Percentiles rank a stretch among this genome's conserved stretches.
Conservation (phyloP, 177 flowering plant genomes). For the Vitis hybrid region DNA sequence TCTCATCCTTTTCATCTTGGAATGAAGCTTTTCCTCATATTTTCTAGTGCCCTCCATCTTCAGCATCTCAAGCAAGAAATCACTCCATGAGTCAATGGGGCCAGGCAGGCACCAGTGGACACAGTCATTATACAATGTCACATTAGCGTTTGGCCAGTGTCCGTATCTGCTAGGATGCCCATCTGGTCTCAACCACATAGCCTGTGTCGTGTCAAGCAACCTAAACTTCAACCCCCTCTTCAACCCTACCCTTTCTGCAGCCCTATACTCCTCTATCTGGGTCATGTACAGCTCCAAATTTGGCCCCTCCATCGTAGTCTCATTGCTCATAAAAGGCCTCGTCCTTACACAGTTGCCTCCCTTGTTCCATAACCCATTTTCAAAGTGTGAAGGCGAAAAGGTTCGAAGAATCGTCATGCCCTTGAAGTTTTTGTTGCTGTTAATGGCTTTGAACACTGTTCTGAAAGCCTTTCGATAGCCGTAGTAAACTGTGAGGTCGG, state of each 20-base stretch:
- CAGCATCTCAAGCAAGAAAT: conserved; percentile 39
- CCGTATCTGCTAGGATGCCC: conserved; percentile 42
- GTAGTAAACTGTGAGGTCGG: conserved; percentile 26
- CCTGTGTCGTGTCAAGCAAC: conserved; percentile 35
- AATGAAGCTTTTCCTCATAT: not conserved
- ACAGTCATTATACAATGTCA: conserved; percentile 39
- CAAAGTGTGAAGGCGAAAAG: conserved; percentile 52
- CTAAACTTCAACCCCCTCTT: conserved; percentile 29
- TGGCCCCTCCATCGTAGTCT: conserved; percentile 31
- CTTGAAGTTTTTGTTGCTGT: conserved; percentile 29
- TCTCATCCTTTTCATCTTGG: no score
- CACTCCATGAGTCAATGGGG: conserved; percentile 39
- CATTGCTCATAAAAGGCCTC: conserved; percentile 43
- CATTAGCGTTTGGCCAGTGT: conserved; percentile 32
- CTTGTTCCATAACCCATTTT: conserved; percentile 47
- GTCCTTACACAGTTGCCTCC: conserved; percentile 57
- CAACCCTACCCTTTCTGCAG: conserved; percentile 25
- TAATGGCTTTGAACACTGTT: conserved; percentile 47
- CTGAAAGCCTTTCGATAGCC: conserved; percentile 45
- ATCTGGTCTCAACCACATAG: conserved; percentile 35
- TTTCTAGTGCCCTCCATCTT: conserved; percentile 25
- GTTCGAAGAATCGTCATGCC: conserved; percentile 43
- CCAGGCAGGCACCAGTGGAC: conserved; percentile 54
- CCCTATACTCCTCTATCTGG: conserved; percentile 34
- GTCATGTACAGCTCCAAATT: conserved; percentile 38